phyloP scores from a whole-genome alignment of 1,284 basidiomycete genomes.

The Xerocomus amazonicus region DNA sequence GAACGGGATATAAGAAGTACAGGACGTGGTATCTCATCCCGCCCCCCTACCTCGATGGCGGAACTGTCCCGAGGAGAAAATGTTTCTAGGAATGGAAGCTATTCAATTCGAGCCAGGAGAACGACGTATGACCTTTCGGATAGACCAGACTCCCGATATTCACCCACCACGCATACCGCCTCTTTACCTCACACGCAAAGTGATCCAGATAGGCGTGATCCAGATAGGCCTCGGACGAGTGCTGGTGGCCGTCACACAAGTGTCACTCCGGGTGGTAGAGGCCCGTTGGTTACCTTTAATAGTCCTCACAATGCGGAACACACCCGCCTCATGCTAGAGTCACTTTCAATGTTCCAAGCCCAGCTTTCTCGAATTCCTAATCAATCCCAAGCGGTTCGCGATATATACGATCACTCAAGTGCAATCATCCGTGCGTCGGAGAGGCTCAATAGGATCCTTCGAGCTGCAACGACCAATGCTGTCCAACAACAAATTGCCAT shows the following conservation, averaged over 20 bases:
- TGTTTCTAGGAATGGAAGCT: slow-evolving; percentile 7
- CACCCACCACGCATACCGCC: slow-evolving; percentile 14
- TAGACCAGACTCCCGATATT: slow-evolving; percentile 21
- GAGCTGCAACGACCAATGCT: slow-evolving; percentile 51
- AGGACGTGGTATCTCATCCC: slow-evolving; percentile 17
- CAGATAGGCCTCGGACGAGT: slow-evolving; percentile 12
- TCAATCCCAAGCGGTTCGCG: slow-evolving; percentile 42
- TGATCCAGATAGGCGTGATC: slow-evolving; percentile 21
- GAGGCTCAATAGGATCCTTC: slow-evolving; percentile 57
- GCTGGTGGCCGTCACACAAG: slow-evolving; percentile 19
- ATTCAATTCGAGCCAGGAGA: slow-evolving; percentile 23
- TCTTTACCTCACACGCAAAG: slow-evolving; percentile 19
- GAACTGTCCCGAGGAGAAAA: slow-evolving; percentile 22
- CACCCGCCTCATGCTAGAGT: slow-evolving; percentile 61
- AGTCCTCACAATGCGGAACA: slow-evolving; percentile 50
- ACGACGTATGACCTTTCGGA: slow-evolving; percentile 26
- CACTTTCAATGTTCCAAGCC: slow-evolving; percentile 65
- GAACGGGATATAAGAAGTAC: slow-evolving; percentile 22
- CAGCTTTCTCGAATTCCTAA: slow-evolving; percentile 51
- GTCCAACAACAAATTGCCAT: slow-evolving; percentile 70
- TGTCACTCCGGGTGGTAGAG: slow-evolving; percentile 14
- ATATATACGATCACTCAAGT: slow-evolving; percentile 57
- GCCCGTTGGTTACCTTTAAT: slow-evolving; percentile 15
- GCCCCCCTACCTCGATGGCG: slow-evolving; percentile 34
- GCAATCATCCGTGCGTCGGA: slow-evolving; percentile 62